Percentiles rank a stretch among this genome's conserved stretches.
phyloP scores from a whole-genome alignment of 441 rosid genomes.

The Gossypium davidsonii region DNA sequence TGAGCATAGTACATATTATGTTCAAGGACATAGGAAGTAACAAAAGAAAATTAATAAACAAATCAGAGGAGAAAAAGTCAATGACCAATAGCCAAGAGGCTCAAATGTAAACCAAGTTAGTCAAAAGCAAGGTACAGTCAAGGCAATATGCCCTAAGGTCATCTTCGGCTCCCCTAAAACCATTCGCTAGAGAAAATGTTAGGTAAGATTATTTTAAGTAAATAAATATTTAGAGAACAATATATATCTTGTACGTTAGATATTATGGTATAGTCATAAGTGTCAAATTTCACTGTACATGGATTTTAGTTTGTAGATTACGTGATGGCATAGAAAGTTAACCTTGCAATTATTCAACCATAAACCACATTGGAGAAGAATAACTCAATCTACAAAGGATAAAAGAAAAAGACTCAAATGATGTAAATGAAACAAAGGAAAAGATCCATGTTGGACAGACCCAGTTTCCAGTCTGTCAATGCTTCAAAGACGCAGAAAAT shows the following conservation, averaged over 20 bases:
- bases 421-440: background rate
- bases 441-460: background rate
- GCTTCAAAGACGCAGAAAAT: background rate
- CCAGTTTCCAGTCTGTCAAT: background rate
- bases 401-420: background rate
- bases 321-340: no score
- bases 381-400: background rate
- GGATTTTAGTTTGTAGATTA: background rate
- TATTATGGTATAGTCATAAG: background rate
- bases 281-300: background rate
- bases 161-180: background rate
- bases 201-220: background rate
- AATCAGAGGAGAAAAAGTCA: background rate
- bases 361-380: background rate
- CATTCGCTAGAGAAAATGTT: background rate
- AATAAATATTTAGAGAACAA: background rate
- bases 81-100: background rate
- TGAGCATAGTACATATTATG: background rate
- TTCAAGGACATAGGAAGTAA: background rate
- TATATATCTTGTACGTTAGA: background rate
- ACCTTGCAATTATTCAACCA: background rate
- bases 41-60: background rate
- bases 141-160: background rate
- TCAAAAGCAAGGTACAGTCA: background rate
- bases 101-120: background rate